phyloP scores from a whole-genome alignment of 371 early-diverging fungal genomes.

The Syncephalis fuscata region DNA sequence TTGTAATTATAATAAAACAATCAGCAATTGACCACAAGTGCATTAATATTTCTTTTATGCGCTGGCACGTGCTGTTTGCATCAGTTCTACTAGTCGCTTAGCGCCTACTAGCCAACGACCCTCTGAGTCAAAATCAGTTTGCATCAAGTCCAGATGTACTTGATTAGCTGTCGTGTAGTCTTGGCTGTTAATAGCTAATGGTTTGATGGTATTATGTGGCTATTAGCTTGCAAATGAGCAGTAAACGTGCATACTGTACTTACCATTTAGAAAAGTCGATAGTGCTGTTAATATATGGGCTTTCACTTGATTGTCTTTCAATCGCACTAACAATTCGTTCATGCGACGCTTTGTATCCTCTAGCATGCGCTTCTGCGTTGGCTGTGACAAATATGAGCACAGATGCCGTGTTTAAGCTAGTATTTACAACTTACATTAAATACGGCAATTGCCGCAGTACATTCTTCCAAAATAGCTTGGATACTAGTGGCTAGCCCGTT shows the following conservation, averaged over 20 bases:
- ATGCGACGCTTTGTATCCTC: constrained; percentile 41
- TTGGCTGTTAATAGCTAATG: constrained; percentile 13
- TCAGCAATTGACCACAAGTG: no score
- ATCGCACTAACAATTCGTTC: constrained; percentile 22
- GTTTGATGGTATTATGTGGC: no score
- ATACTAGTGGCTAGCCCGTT: no score
- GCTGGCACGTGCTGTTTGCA: constrained; percentile 1
- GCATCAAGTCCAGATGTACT: constrained; percentile 42
- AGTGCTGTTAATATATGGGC: no score
- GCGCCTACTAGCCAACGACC: constrained; percentile 48
- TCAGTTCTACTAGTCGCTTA: constrained; percentile 37
- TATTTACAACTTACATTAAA: no score
- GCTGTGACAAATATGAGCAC: constrained; percentile 9
- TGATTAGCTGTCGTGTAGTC: constrained; percentile 24
- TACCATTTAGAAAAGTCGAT: no score
- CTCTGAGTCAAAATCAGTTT: constrained; percentile 34
- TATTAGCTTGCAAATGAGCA: no score
- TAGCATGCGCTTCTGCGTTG: constrained; percentile 31
- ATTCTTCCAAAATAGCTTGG: no score
- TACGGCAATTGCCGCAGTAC: no score
- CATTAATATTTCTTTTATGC: no score
- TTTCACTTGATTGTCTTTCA: constrained; percentile 11
- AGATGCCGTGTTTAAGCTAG: not conserved
- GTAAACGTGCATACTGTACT: no score
- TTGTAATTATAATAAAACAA: no score